Conservation (phyloP, 768 basidiomycete species). For the Lactarius hatsudake region DNA sequence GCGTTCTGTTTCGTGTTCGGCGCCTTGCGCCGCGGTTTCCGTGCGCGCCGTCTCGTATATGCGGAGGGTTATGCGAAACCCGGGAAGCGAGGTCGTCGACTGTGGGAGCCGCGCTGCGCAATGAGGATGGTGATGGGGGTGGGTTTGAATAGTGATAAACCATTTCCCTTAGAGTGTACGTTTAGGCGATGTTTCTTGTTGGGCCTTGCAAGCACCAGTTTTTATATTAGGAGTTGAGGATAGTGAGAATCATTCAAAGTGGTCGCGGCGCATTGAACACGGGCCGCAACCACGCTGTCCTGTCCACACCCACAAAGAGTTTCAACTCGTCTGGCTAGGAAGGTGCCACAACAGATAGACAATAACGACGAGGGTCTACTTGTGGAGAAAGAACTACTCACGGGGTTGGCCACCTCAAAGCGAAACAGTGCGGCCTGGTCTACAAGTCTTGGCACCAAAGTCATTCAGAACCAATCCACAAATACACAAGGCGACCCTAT, state of each 20-base stretch:
- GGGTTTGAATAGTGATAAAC: neutral
- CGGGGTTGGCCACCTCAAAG: neutral
- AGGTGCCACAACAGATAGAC: neutral
- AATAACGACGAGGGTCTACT: neutral
- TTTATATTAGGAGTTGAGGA: neutral
- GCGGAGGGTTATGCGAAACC: neutral
- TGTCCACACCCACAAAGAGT: neutral
- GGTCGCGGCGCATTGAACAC: neutral
- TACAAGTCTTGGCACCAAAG: neutral
- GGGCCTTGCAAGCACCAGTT: neutral
- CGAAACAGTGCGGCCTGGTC: neutral
- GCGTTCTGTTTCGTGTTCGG: neutral
- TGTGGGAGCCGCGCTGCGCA: neutral
- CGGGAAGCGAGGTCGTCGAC: neutral
- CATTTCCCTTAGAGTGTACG: neutral
- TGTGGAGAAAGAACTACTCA: neutral
- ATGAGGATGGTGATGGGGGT: neutral
- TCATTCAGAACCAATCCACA: neutral
- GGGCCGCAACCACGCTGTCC: neutral
- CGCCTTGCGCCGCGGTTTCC: neutral
- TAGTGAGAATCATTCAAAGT: neutral
- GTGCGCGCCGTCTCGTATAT: neutral
- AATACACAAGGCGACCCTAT: neutral
- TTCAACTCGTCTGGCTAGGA: neutral
- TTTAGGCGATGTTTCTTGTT: neutral